A percentile compares a stretch with the other conserved stretches of the same genome.
phyloP scores from a whole-genome alignment of 2,329 filamentous ascomycete genomes.

The Curvularia lunata region DNA sequence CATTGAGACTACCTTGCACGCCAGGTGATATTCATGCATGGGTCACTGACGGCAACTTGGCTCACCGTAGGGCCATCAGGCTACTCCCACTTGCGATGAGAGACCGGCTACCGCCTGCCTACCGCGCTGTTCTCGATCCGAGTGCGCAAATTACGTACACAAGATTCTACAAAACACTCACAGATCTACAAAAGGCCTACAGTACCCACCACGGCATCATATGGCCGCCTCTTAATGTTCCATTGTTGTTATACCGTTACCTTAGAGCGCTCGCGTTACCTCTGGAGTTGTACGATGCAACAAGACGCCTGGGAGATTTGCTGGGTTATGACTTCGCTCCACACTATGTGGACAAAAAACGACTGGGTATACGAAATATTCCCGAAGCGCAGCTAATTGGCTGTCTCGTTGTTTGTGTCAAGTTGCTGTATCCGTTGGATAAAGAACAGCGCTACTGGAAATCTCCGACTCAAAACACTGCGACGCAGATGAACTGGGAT shows the following conservation, averaged over 20 bases:
- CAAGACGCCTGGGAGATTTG: slow-evolving; percentile 62
- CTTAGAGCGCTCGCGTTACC: slow-evolving; percentile 77
- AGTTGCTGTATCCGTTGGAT: slow-evolving; percentile 80
- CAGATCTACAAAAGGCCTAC: slow-evolving; percentile 69
- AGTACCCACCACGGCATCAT: slow-evolving; percentile 70
- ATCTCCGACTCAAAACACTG: slow-evolving; percentile 62
- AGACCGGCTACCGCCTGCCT: slow-evolving; percentile 67
- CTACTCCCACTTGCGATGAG: slow-evolving; percentile 68
- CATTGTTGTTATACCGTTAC: slow-evolving; percentile 71
- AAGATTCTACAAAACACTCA: slow-evolving; percentile 68
- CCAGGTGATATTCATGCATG: slow-evolving; percentile 74
- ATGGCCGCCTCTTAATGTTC: slow-evolving; percentile 75
- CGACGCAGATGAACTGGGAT: slow-evolving; percentile 72
- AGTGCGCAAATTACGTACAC: slow-evolving; percentile 57
- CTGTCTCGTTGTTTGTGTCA: slow-evolving; percentile 75
- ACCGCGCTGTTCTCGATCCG: slow-evolving; percentile 65
- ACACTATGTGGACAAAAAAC: slow-evolving; percentile 47
- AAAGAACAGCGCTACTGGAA: slow-evolving; percentile 58
- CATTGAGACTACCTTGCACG: slow-evolving; percentile 78
- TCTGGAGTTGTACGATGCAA: slow-evolving; percentile 68
- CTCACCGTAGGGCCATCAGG: slow-evolving; percentile 70
- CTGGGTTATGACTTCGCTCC: slow-evolving; percentile 65
- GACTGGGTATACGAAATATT: slow-evolving; percentile 45
- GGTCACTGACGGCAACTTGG: slow-evolving; percentile 70
- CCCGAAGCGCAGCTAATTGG: slow-evolving; percentile 77